Base-by-base conservation (phyloP, 345 rosid genomes). In the Trapa incisa region DNA sequence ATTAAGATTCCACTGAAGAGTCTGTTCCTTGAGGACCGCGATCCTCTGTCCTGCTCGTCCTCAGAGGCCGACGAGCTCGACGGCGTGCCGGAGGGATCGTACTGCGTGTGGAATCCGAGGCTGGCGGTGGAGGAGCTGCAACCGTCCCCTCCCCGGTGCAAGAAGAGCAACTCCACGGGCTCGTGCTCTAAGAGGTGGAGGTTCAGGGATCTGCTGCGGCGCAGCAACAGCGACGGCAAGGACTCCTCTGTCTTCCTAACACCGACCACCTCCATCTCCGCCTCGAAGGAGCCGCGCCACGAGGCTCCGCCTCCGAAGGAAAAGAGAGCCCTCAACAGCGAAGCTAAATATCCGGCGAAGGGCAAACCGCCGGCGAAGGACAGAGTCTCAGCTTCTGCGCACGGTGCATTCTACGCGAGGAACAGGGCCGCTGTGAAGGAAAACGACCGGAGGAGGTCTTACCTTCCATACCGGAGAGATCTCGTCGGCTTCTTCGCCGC, bases 101-200 rank as follows among this genome's bases (percentile, higher is more conserved):
- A 83, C 76, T 88, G 97, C 68, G 75, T 79, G 17, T 89, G 98
- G 98, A 70, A 75, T 2, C 96, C 93, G 38, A 83, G 69, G 52
- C 61, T 76, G 0, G 66, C 80, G 0, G 54, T 69, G 58, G 73
- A 84, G 63, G 77, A 86, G 12, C 80, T 80, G 29, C 29, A 22
- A 22, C 29, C 29, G 62, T 77, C 88, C 6, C 84, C 84, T 33
- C 79, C 81, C 52, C 72, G 80, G 14, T 83, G 91, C 70, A 76
- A 83, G 73, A 92, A 89, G 84, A 87, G 96, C 74, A 85, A 77
- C 70, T 89, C 98, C 3, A 85, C 92, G 0, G 93, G 96, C 60
- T 76, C 84, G 29, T 66, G 81, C 4, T 75, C 87, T 5, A 82
- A 73, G 76, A 69, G 85, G 65, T 88, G 93, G 96, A 66, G 89